These are phyloP conservation scores for Cercophora samala DNA, from an alignment of 495 filamentous ascomycete species.

Conservation along the genomic window DNA sequence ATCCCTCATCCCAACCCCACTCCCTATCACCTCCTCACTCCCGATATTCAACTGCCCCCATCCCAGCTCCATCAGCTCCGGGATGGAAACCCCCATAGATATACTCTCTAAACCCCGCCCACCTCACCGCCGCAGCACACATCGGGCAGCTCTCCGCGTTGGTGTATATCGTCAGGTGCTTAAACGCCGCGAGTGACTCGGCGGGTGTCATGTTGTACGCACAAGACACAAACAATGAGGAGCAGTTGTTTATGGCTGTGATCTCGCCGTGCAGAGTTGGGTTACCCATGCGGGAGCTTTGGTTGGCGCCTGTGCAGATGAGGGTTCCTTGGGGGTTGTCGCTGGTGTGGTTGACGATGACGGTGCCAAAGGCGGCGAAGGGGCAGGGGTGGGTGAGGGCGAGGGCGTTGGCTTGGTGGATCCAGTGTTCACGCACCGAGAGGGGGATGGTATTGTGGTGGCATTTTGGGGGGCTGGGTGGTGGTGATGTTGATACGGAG, in stretches of 20 bases:
- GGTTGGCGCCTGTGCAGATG: constrained; percentile 47
- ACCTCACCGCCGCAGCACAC: constrained; percentile 56
- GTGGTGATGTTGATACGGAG: too few relatives aligned
- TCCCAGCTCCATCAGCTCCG: constrained; percentile 40
- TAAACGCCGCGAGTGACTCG: constrained; percentile 43
- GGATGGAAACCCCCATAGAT: constrained; percentile 53
- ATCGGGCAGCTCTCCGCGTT: constrained; percentile 58
- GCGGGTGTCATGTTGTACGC: constrained; percentile 40
- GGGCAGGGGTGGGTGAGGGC: constrained; percentile 49
- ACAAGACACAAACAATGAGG: constrained; percentile 44
- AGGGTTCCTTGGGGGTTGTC: constrained; percentile 38
- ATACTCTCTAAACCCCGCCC: constrained; percentile 53
- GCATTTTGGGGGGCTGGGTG: not conserved
- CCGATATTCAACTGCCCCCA: constrained; percentile 52
- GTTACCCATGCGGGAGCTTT: constrained; percentile 40
- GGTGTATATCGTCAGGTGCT: constrained; percentile 51
- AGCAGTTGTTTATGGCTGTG: constrained; percentile 52
- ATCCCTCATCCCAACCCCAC: constrained; percentile 37
- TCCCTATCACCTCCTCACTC: constrained; percentile 45
- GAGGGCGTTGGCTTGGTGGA: constrained; percentile 43
- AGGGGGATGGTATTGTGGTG: constrained; percentile 35
- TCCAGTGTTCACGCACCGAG: constrained; percentile 45
- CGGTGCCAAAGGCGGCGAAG: constrained; percentile 49
- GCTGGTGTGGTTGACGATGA: constrained; percentile 53
- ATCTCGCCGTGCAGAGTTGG: constrained; percentile 55